These are phyloP conservation scores for Pyronema omphalodes DNA, from an alignment of 495 filamentous ascomycete species.

Conservation along the genomic window DNA sequence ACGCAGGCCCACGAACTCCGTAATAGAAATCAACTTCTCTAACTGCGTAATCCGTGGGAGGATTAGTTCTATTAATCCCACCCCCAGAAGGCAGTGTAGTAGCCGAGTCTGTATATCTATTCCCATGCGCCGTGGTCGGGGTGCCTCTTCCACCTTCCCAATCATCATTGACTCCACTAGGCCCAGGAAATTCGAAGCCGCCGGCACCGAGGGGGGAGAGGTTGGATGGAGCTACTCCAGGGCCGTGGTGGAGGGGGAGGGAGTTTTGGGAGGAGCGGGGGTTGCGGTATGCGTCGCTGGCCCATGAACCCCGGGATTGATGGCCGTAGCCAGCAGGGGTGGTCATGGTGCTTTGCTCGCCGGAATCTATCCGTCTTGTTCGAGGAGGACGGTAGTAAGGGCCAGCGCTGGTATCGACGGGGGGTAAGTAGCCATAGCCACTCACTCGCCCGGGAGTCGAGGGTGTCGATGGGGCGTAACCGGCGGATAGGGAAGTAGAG, in stretches of 20 bases:
- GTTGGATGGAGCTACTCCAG: no score
- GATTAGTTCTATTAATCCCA: constrained; percentile 24
- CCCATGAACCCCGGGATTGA: constrained; percentile 13
- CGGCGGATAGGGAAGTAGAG: constrained; percentile 25
- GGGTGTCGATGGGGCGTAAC: constrained; percentile 40
- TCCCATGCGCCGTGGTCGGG: background rate
- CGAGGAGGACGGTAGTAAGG: constrained; percentile 76
- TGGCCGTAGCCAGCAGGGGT: background rate
- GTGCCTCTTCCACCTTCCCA: background rate
- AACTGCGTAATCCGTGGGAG: constrained; percentile 59
- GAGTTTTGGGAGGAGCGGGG: background rate
- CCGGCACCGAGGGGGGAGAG: no score
- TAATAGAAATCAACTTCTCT: constrained; percentile 94
- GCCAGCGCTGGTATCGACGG: constrained; percentile 31
- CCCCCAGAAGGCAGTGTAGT: constrained; percentile 21
- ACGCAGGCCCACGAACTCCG: constrained; percentile 70
- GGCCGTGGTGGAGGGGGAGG: background rate
- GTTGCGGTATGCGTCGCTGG: constrained; percentile 8
- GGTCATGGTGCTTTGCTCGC: constrained; percentile 23
- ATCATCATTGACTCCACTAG: background rate
- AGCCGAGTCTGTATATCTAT: constrained; percentile 18
- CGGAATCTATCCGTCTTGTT: constrained; percentile 38
- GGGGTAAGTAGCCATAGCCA: constrained; percentile 40
- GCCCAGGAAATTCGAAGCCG: no score
- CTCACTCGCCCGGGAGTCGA: constrained; percentile 50